These are phyloP conservation scores for Phaeodactylum tricornutum DNA, from an alignment of 108 stramenopile species.

Conservation along the genomic window DNA sequence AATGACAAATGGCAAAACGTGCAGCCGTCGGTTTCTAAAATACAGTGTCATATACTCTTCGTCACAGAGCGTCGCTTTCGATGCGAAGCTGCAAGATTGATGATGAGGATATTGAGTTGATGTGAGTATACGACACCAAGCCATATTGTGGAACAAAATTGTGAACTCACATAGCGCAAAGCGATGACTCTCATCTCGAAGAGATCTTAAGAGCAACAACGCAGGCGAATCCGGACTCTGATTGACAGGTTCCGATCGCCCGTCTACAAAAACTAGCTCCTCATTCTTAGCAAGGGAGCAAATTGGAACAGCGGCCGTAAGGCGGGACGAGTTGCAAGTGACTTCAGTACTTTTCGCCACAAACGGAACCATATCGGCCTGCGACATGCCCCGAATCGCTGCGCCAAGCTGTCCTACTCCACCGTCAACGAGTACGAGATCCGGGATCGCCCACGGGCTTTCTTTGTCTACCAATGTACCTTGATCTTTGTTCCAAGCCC, in stretches of 20 bases:
- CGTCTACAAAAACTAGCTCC: slow-evolving; percentile 33
- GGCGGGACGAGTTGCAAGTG: neutral
- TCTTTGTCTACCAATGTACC: slow-evolving; percentile 15
- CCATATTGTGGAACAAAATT: no score
- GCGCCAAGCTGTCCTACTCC: slow-evolving; percentile 64
- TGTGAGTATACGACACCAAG: no score
- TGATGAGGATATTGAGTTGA: no score
- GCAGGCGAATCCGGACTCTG: slow-evolving; percentile 31
- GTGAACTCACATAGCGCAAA: slow-evolving; percentile 44
- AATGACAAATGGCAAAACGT: no score
- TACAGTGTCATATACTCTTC: no score
- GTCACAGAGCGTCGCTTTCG: slow-evolving; percentile 2
- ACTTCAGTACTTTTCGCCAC: neutral
- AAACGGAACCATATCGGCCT: slow-evolving; percentile 19
- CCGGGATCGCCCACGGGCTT: slow-evolving; percentile 52
- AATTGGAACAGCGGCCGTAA: slow-evolving; percentile 20
- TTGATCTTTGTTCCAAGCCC: slow-evolving; percentile 15
- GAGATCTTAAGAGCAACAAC: slow-evolving; percentile 37
- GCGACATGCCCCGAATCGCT: slow-evolving; percentile 52
- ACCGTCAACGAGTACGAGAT: slow-evolving; percentile 70
- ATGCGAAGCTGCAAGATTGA: no score
- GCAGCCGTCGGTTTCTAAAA: no score
- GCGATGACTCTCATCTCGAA: slow-evolving; percentile 64
- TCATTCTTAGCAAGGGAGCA: slow-evolving; percentile 39
- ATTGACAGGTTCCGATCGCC: slow-evolving; percentile 24